phyloP scores from a whole-genome alignment of 2,329 filamentous ascomycete species.

The Lasiodiplodia theobromae region DNA sequence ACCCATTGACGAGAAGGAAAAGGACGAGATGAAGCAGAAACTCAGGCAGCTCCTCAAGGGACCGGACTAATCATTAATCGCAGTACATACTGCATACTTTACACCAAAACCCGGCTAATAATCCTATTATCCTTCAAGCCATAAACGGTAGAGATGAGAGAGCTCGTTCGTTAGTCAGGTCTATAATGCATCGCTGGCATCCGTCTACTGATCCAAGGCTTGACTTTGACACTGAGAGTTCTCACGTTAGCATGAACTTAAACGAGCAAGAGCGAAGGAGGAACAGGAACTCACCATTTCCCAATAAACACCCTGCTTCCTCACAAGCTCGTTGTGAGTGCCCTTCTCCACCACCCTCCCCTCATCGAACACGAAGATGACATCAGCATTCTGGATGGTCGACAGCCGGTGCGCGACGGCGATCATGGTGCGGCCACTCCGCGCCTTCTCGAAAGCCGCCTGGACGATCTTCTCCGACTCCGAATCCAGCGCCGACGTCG shows the following conservation, averaged over 20 bases:
- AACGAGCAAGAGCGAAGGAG: too few species aligned
- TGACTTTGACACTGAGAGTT: neutral
- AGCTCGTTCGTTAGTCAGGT: neutral
- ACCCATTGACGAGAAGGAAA: too few species aligned
- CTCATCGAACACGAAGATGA: conserved; percentile 94
- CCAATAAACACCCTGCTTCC: conserved; percentile 49
- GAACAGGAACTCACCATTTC: conserved; percentile 35
- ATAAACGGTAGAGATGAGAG: too few species aligned
- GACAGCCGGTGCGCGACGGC: conserved; percentile 90
- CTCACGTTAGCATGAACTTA: neutral
- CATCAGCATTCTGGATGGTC: conserved; percentile 92
- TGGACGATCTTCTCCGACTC: conserved; percentile 76
- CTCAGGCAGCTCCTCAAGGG: too few species aligned
- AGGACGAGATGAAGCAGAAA: too few species aligned
- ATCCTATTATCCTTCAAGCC: too few species aligned
- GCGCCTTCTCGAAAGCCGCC: conserved; percentile 79
- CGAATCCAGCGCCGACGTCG: conserved; percentile 47
- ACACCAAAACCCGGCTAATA: too few species aligned
- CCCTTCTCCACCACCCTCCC: conserved; percentile 86
- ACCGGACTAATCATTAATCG: too few species aligned
- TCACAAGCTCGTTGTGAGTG: conserved; percentile 69
- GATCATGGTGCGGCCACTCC: conserved; percentile 88
- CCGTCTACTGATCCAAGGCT: conserved; percentile 6
- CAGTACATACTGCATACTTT: too few species aligned
- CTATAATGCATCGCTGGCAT: neutral